Conservation (phyloP, 805 yeast species). For the Wickerhamia fluorescens region DNA sequence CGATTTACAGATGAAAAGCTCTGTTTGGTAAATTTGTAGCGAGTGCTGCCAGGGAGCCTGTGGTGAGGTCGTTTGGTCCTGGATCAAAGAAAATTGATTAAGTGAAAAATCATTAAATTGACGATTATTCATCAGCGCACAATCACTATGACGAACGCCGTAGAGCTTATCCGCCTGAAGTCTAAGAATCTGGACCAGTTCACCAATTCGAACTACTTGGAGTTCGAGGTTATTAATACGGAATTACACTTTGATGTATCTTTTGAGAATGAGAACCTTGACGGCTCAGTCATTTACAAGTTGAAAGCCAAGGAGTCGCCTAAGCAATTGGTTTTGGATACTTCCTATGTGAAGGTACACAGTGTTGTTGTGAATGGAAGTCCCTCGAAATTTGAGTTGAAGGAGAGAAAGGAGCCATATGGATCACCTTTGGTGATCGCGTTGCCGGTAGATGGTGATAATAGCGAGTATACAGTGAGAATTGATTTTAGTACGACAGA, state of each 20-base stretch:
- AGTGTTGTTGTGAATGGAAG: conserved; percentile 38
- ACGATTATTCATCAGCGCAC: too few relatives aligned
- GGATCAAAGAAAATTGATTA: too few relatives aligned
- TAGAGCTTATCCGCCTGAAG: not conserved
- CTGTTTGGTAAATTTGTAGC: too few relatives aligned
- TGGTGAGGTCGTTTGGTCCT: too few relatives aligned
- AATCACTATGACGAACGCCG: not conserved
- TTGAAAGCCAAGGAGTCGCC: conserved; percentile 22
- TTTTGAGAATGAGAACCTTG: conserved; percentile 45
- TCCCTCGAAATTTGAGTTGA: conserved; percentile 24
- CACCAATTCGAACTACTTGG: conserved; percentile 51
- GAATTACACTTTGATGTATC: conserved; percentile 44
- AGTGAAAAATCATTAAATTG: too few relatives aligned
- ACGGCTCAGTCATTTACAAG: conserved; percentile 49
- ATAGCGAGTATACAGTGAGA: conserved; percentile 40
- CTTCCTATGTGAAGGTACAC: conserved; percentile 51
- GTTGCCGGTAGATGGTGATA: conserved; percentile 23
- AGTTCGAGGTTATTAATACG: conserved; percentile 47
- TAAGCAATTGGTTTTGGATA: conserved; percentile 53
- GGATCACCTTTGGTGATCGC: conserved; percentile 49
- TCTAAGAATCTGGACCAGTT: conserved; percentile 14
- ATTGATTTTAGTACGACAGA: conserved; percentile 45
- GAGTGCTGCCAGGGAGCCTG: too few relatives aligned
- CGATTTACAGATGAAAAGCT: too few relatives aligned
- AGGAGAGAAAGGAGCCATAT: conserved; percentile 43